Conservation (phyloP, 2,329 filamentous ascomycete genomes). For the Colletotrichum orchidophilum region DNA sequence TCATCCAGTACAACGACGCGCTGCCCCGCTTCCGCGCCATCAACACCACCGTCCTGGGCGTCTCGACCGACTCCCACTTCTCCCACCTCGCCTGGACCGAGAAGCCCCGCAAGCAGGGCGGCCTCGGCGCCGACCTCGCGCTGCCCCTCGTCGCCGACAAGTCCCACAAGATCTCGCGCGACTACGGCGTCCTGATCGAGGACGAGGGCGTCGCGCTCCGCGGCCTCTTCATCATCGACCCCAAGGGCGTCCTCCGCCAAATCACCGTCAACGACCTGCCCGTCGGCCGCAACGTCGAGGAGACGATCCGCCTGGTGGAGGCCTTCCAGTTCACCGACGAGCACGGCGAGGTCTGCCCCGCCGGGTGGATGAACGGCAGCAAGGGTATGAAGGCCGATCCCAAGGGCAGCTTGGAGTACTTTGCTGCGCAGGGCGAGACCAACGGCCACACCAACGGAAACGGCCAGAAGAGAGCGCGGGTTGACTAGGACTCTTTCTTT, state of each 20-base stretch:
- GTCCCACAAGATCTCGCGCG: conserved; percentile 66
- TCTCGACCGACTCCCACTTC: conserved; percentile 70
- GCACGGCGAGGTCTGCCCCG: conserved; percentile 78
- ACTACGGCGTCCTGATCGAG: conserved; percentile 72
- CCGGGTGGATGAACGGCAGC: conserved; percentile 58
- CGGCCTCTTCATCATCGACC: conserved; percentile 73
- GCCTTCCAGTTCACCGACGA: conserved; percentile 87
- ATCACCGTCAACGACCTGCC: conserved; percentile 74
- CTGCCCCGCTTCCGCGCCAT: conserved; percentile 67
- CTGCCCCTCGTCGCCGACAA: conserved; percentile 71
- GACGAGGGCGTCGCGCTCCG: conserved; percentile 71
- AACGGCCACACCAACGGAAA: conserved; percentile 35
- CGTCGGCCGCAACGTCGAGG: conserved; percentile 71
- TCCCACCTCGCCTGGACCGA: conserved; percentile 66
- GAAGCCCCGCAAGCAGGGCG: conserved; percentile 67
- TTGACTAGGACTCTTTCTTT: conserved; percentile 16
- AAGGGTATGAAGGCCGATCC: conserved; percentile 62
- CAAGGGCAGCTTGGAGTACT: conserved; percentile 61
- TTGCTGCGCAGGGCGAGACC: conserved; percentile 45
- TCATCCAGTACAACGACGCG: conserved; percentile 71
- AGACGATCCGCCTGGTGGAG: conserved; percentile 72
- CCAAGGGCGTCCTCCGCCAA: conserved; percentile 67
- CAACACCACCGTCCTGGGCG: conserved; percentile 67
- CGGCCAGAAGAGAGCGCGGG: conserved; percentile 19
- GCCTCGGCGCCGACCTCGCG: conserved; percentile 66